Percentiles rank a stretch among this genome's conserved stretches.
Evolutionary conservation across 306 rosid species (phyloP).

Genomic region (Vigna unguiculata): DNA sequence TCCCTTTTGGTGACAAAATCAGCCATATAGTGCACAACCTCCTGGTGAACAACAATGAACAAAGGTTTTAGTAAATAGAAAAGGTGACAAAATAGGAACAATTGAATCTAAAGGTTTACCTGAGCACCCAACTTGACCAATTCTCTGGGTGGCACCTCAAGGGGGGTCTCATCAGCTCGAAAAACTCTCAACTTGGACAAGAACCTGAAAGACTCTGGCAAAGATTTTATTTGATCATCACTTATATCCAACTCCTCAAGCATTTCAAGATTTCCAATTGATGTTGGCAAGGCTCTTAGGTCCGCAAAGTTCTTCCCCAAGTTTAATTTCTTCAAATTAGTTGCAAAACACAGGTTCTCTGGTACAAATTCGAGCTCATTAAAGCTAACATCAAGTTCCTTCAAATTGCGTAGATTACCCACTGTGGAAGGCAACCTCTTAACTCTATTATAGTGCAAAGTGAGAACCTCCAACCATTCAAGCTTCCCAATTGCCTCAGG

Average conservation of each 20-base stretch:
- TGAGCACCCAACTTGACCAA: slow-evolving; percentile 80
- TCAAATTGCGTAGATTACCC: slow-evolving; percentile 66
- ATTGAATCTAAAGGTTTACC: slow-evolving; percentile 53
- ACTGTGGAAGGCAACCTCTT: slow-evolving; percentile 76
- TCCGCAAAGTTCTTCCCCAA: slow-evolving; percentile 88
- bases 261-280: slow-evolving; percentile 86
- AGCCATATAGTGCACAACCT: slow-evolving; percentile 82
- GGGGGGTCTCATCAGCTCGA: slow-evolving; percentile 76
- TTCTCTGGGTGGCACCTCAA: slow-evolving; percentile 81
- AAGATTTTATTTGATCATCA: slow-evolving; percentile 72
- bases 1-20: slow-evolving; percentile 61
- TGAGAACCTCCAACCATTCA: slow-evolving; percentile 68
- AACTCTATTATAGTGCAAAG: slow-evolving; percentile 83
- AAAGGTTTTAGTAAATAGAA: slow-evolving; percentile 15
- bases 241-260: slow-evolving; percentile 97
- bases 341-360: slow-evolving; percentile 78
- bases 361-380: slow-evolving; percentile 78
- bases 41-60: slow-evolving; percentile 59
- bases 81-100: slow-evolving; percentile 9
- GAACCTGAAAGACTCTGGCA: slow-evolving; percentile 81
- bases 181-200: slow-evolving; percentile 73
- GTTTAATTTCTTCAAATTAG: slow-evolving; percentile 66
- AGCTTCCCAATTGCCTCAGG: slow-evolving; percentile 96
- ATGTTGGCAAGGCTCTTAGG: slow-evolving; percentile 76
- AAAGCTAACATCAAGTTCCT: slow-evolving; percentile 93